Conservation (phyloP, 148 eudicot species). For the Bassia scoparia region DNA sequence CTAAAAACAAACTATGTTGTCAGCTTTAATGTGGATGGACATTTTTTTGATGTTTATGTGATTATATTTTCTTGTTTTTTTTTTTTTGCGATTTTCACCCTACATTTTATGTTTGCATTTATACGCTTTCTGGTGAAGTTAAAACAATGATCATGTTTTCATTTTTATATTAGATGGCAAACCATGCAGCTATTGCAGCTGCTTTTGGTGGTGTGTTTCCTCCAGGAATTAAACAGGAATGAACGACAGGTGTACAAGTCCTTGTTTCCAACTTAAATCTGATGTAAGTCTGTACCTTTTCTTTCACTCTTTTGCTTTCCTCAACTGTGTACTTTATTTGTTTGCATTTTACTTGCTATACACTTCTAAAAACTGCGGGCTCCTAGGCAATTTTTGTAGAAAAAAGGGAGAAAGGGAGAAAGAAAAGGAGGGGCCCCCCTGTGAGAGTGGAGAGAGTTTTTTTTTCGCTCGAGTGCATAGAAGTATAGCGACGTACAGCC, state of each 20-base stretch:
- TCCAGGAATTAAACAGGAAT: conserved; percentile 86
- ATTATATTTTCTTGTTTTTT: not conserved
- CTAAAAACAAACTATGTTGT: not conserved
- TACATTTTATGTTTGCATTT: not conserved
- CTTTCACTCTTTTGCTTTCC: not conserved
- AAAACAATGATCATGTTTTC: not conserved
- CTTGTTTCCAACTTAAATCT: conserved; percentile 75
- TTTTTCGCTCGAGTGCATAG: no score
- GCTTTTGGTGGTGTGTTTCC: conserved; percentile 91
- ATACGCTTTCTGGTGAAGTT: not conserved
- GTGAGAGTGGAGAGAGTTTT: no score
- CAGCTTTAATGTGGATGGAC: not conserved
- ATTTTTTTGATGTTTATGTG: not conserved
- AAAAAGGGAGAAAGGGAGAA: no score
- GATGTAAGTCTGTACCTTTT: conserved; percentile 49
- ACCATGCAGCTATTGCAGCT: conserved; percentile 72
- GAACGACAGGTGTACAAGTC: conserved; percentile 84
- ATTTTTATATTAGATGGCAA: conserved; percentile 53
- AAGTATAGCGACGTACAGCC: no score
- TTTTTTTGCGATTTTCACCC: not conserved
- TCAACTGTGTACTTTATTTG: not conserved
- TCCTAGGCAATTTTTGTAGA: no score
- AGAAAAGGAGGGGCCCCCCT: no score
- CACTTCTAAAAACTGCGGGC: no score
- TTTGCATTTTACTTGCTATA: no score